phyloP scores from a whole-genome alignment of 805 yeast genomes.

The Zygoascus tannicola region DNA sequence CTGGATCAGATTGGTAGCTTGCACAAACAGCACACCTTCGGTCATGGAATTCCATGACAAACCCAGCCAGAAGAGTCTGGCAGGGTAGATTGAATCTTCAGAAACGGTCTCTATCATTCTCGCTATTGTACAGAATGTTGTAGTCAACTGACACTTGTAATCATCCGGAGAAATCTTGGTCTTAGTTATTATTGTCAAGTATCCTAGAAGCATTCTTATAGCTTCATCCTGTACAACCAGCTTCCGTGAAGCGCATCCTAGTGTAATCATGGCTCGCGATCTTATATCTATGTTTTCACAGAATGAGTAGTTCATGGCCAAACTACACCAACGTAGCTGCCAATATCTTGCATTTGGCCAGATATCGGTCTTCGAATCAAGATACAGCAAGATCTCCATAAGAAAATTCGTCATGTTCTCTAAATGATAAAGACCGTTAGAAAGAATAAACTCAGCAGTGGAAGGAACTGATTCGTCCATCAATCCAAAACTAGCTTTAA shows the following conservation, averaged over 20 bases:
- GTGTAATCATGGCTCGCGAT: slow-evolving; percentile 41
- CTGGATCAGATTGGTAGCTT: slow-evolving; percentile 16
- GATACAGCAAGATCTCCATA: not conserved
- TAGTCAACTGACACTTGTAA: slow-evolving; percentile 31
- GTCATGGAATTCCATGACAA: slow-evolving; percentile 12
- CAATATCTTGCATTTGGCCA: slow-evolving; percentile 18
- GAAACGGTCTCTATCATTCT: slow-evolving; percentile 43
- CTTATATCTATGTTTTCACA: slow-evolving; percentile 42
- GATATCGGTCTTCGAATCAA: not conserved
- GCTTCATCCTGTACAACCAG: slow-evolving; percentile 51
- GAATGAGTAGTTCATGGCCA: slow-evolving; percentile 17
- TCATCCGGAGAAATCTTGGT: slow-evolving; percentile 18
- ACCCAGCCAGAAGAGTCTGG: slow-evolving; percentile 42
- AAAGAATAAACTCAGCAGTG: not conserved
- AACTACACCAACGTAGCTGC: slow-evolving; percentile 20
- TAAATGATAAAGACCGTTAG: not conserved
- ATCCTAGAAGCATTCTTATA: slow-evolving; percentile 30
- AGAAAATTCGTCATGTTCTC: not conserved
- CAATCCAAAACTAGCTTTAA: not conserved
- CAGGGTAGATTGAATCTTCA: slow-evolving; percentile 36
- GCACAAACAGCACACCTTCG: slow-evolving; percentile 14
- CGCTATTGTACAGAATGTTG: slow-evolving; percentile 36
- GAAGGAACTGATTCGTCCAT: not conserved
- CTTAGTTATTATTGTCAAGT: slow-evolving; percentile 6
- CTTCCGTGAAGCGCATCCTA: slow-evolving; percentile 44